These are phyloP conservation scores for Crithidia bombi DNA, from an alignment of 208 protist species.

Conservation along the genomic window DNA sequence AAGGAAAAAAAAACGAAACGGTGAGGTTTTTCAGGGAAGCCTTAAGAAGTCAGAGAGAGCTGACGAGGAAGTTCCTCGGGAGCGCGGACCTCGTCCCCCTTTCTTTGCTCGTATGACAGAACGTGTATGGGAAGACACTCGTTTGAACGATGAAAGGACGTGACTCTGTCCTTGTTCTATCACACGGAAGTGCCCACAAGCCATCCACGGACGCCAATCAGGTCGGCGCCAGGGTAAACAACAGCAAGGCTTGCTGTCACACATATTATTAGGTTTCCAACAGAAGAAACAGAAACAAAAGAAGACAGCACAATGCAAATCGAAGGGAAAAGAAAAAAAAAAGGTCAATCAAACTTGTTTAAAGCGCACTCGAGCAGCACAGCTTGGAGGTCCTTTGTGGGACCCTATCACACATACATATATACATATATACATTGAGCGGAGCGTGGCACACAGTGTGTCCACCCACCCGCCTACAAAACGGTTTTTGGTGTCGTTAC, in stretches of 20 bases:
- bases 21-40: no score
- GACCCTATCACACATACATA: no score
- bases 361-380: not conserved
- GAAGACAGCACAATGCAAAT: no score
- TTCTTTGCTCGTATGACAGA: not conserved
- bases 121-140: not conserved
- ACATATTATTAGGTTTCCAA: no score
- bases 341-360: not conserved
- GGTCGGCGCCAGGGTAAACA: no score
- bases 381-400: no score
- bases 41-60: no score
- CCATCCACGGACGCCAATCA: not conserved
- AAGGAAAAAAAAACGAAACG: not conserved
- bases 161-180: not conserved
- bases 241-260: no score
- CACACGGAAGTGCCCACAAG: not conserved
- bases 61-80: no score
- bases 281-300: no score
- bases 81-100: no score
- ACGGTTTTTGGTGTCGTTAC: not conserved
- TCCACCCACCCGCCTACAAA: not conserved
- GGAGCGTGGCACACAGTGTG: not conserved
- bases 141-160: not conserved
- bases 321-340: slow-evolving; percentile 4
- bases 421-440: slow-evolving; percentile 12